A percentile compares a stretch with the other conserved stretches of the same genome.
Conservation (phyloP, 768 basidiomycete genomes). For the Termitomyces heimii region DNA sequence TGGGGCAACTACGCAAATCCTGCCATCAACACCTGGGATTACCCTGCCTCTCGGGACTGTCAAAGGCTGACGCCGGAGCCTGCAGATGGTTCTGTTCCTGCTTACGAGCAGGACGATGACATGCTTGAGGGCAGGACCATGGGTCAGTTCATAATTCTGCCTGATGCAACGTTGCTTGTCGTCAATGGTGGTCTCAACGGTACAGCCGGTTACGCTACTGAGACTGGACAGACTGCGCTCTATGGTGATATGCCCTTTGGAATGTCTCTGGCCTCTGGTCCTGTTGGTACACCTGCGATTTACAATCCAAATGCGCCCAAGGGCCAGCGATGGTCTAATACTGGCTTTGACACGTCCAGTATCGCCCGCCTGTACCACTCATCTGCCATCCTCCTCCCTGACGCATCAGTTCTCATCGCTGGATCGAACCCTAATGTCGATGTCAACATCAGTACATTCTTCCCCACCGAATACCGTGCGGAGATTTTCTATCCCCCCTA, state of each 20-base stretch:
- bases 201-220: constrained; percentile 70
- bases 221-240: constrained; percentile 34
- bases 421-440: constrained; percentile 95
- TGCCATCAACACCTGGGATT: constrained; percentile 67
- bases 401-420: constrained; percentile 79
- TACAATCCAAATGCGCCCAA: constrained; percentile 60
- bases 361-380: constrained; percentile 83
- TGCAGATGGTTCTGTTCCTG: constrained; percentile 50
- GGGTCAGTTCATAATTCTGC: constrained; percentile 87
- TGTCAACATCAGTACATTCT: constrained; percentile 53
- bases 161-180: constrained; percentile 70
- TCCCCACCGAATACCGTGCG: constrained; percentile 73
- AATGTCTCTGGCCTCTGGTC: constrained; percentile 62
- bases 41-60: constrained; percentile 70
- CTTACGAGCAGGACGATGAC: constrained; percentile 67
- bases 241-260: constrained; percentile 54
- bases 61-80: constrained; percentile 88
- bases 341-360: constrained; percentile 43
- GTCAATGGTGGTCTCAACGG: constrained; percentile 84
- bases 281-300: constrained; percentile 60
- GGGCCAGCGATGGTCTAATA: constrained; percentile 61
- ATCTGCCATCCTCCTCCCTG: constrained; percentile 68
- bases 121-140: constrained; percentile 78
- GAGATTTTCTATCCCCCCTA: constrained; percentile 95
- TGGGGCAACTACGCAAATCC: constrained; percentile 80